These are phyloP conservation scores for Penicillium odoratum DNA, from an alignment of 495 filamentous ascomycete genomes.

Conservation along the genomic window DNA sequence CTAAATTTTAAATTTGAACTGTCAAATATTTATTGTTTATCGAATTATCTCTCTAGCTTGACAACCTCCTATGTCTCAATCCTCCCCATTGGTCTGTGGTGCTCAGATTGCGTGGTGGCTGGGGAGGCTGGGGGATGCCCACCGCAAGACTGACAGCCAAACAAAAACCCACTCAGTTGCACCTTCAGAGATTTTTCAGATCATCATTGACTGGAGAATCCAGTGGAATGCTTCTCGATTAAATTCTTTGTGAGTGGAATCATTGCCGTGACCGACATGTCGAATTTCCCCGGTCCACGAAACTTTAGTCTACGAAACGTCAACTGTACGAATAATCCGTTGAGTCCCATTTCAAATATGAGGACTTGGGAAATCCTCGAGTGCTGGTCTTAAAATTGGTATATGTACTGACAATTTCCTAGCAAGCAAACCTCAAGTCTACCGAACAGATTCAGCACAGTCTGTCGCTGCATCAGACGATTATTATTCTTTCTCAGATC, in stretches of 20 bases:
- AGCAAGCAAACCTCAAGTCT: constrained; percentile 57
- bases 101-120: constrained; percentile 22
- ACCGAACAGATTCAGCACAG: constrained; percentile 55
- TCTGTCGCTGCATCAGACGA: constrained; percentile 66
- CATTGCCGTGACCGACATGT: constrained; percentile 22
- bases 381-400: not conserved
- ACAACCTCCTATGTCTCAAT: constrained; percentile 22
- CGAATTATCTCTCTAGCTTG: constrained; percentile 19
- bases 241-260: constrained; percentile 15
- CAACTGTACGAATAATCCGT: constrained; percentile 23
- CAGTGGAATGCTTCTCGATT: constrained; percentile 29
- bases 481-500: constrained; percentile 64
- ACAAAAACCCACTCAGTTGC: constrained; percentile 26
- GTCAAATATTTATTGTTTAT: constrained; percentile 11
- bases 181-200: constrained; percentile 9
- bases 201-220: constrained; percentile 20
- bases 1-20: constrained; percentile 13
- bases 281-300: constrained; percentile 15
- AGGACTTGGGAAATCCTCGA: constrained; percentile 1
- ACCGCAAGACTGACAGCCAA: constrained; percentile 24
- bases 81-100: constrained; percentile 23
- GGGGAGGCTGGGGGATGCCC: constrained; percentile 32
- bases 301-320: constrained; percentile 37
- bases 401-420: constrained; percentile 15
- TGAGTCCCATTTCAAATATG: constrained; percentile 1